phyloP scores from a whole-genome alignment of 106 monocot species.

The Narthecium ossifragum region DNA sequence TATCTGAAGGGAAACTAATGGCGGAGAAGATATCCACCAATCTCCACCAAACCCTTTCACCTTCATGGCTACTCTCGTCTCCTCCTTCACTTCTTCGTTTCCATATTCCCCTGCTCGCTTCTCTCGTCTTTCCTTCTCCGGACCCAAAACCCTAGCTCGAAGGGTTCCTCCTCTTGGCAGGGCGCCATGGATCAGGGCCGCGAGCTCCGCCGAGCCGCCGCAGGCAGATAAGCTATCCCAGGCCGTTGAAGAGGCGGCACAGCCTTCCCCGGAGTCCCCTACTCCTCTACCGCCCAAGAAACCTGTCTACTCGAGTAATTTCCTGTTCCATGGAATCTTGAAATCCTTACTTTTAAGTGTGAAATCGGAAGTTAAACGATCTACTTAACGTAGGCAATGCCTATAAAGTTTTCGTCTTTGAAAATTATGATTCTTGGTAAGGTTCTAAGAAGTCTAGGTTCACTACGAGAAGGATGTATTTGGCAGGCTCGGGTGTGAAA shows the following conservation, averaged over 20 bases:
- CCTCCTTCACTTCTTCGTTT: slow-evolving; percentile 11
- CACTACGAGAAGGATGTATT: too few species aligned
- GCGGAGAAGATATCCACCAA: too few species aligned
- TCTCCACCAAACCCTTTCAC: not conserved
- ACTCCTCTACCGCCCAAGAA: slow-evolving; percentile 40
- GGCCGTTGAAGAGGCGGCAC: not conserved
- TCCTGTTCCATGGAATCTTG: not conserved
- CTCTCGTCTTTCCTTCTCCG: not conserved
- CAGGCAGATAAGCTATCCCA: slow-evolving; percentile 15
- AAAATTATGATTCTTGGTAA: too few species aligned
- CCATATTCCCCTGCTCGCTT: not conserved
- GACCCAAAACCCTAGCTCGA: slow-evolving; percentile 2
- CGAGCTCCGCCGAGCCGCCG: slow-evolving; percentile 31
- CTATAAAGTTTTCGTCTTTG: not conserved
- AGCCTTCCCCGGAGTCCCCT: not conserved
- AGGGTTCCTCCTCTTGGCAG: not conserved
- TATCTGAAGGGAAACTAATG: not conserved
- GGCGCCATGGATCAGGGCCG: slow-evolving; percentile 20
- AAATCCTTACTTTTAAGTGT: not conserved
- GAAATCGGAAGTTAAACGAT: not conserved
- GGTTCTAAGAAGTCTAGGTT: too few species aligned
- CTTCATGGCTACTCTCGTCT: slow-evolving; percentile 31
- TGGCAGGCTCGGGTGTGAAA: too few species aligned
- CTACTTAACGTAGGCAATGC: not conserved
- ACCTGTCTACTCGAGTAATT: slow-evolving; percentile 65